Conservation (phyloP, 495 filamentous ascomycete genomes). For the Clohesyomyces aquaticus region DNA sequence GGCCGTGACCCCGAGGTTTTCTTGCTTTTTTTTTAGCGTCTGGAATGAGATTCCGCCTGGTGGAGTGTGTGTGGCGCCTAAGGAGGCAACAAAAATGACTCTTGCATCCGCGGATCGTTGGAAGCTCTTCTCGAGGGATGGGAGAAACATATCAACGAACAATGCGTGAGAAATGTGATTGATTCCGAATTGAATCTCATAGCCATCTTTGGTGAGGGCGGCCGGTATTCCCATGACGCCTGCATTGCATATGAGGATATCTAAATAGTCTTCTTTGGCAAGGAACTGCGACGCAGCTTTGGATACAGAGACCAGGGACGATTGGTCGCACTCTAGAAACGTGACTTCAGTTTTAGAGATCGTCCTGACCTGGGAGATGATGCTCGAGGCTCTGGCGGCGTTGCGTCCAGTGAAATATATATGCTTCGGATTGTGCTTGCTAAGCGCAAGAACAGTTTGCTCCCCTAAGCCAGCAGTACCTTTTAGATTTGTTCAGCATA, state of each 20-base stretch:
- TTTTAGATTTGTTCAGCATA: neutral
- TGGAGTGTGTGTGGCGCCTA: neutral
- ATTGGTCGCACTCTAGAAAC: conserved; percentile 18
- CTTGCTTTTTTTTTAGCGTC: neutral
- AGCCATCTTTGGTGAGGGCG: conserved; percentile 20
- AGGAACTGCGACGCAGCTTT: conserved; percentile 6
- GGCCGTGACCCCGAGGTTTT: neutral
- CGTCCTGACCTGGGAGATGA: neutral
- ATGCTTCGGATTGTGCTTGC: neutral
- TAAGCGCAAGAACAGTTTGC: neutral
- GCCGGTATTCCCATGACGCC: conserved; percentile 20
- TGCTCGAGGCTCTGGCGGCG: neutral
- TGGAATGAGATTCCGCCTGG: conserved; percentile 3
- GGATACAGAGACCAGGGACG: conserved; percentile 11
- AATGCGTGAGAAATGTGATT: conserved; percentile 27
- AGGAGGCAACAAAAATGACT: neutral
- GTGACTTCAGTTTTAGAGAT: neutral
- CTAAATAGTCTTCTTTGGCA: neutral
- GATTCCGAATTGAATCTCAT: conserved; percentile 28
- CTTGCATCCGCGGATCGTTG: neutral
- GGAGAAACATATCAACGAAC: conserved; percentile 19
- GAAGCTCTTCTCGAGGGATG: conserved; percentile 1
- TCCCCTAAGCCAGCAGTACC: conserved; percentile 1
- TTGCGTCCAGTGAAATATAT: conserved; percentile 16
- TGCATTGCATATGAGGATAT: conserved; percentile 32